These are phyloP conservation scores for Phalaenopsis aphrodite DNA, from an alignment of 106 monocot genomes.

Conservation along the genomic window DNA sequence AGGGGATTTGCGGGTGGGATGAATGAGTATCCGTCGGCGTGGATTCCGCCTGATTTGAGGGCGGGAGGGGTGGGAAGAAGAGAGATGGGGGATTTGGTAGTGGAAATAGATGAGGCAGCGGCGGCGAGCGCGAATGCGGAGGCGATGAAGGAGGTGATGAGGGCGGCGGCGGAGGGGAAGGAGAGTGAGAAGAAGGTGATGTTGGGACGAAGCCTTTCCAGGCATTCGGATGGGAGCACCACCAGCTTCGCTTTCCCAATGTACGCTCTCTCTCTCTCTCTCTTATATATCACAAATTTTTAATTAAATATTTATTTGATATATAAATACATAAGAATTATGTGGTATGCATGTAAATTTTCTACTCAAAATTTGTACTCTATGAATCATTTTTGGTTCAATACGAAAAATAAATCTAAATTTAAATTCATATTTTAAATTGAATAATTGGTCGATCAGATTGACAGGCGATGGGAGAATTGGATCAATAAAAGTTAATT, in stretches of 20 bases:
- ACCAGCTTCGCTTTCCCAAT: slow-evolving; percentile 63
- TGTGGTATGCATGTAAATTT: no score
- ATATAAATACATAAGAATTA: no score
- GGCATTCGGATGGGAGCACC: slow-evolving; percentile 39
- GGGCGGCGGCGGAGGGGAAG: slow-evolving; percentile 13
- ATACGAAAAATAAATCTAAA: not conserved
- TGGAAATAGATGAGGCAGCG: not conserved
- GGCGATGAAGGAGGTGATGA: slow-evolving; percentile 30
- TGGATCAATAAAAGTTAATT: no score
- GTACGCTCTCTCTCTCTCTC: slow-evolving; percentile 16
- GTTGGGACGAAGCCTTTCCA: slow-evolving; percentile 18
- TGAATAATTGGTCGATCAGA: no score
- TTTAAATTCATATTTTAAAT: no score
- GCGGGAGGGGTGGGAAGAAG: not conserved
- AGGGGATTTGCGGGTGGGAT: slow-evolving; percentile 21
- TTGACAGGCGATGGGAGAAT: no score
- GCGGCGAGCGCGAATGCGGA: slow-evolving; percentile 18
- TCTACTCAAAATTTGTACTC: no score
- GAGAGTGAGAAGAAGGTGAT: not conserved
- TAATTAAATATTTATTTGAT: no score
- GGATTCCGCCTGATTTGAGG: not conserved
- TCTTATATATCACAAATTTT: no score
- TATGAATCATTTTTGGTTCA: no score
- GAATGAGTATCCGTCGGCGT: not conserved
- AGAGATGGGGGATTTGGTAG: not conserved